Base-by-base conservation (phyloP, 2,329 filamentous ascomycete genomes). In the Colletotrichum limetticola region DNA sequence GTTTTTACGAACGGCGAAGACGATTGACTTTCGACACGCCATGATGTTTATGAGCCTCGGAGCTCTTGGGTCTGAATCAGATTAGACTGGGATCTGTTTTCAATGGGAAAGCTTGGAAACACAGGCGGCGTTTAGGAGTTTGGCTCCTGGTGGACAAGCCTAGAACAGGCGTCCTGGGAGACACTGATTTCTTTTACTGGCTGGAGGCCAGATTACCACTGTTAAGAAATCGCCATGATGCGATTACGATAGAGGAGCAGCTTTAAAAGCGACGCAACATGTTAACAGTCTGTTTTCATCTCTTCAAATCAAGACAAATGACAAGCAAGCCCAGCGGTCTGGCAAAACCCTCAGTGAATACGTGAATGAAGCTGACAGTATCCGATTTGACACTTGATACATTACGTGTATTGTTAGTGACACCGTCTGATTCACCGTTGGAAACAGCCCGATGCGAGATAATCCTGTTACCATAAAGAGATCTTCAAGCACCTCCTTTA, bases 61-160 rank as follows among this genome's bases (percentile, higher is more conserved):
- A 67, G 35, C 37, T 61, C 22, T 42, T 46, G 56, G 49, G 24
- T 37, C 60, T 26, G 63, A 35, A 22, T 35, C 24, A 32, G 56
- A 46, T n/a, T 57, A 56, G 68, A 71, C 32, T 22, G 26, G 53
- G 56, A 24, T 12, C 12, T 26, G 24, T 24, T 19, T 30, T 26
- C 24, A 35, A 46, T 5, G 26, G 46, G 26, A 28, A 57, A 35
- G 68, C 56, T 67, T 67, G 63, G 8, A 12, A 28, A 71, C 26
- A 30, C 7, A 61, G 42, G 52, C 53, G 68, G 68, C 68, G 68
- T 57, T 32, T 24, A 49, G 68, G 68, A 62, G 64, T 71, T 71
- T 5, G 14, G 49, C 30, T n/a, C 58, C 9, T 6, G 16, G 6
- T 11, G n/a, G 9, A 56, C 3, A 11, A 12, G 53, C 32, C 62